Percentiles rank a stretch among this genome's conserved stretches.
These are phyloP conservation scores for Aspergillus indologenus DNA, from an alignment of 495 filamentous ascomycete species.

Conservation along the genomic window DNA sequence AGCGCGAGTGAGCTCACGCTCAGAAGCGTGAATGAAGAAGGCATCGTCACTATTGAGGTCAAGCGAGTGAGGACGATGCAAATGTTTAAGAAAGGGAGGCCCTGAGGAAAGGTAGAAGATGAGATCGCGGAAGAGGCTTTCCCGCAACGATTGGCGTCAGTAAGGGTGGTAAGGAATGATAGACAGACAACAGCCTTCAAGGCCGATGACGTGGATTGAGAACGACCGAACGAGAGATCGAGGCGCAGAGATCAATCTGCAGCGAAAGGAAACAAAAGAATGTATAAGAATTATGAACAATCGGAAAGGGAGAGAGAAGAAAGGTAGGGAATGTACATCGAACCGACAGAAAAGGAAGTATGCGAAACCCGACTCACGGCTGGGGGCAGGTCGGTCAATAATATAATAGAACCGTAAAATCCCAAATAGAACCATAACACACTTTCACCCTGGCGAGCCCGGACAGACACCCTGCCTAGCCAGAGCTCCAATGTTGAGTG, in stretches of 20 bases:
- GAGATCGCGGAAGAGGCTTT: background rate
- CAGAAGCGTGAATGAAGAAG: constrained; percentile 17
- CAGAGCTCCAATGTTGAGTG: background rate
- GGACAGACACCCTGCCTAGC: background rate
- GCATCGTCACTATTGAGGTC: constrained; percentile 12
- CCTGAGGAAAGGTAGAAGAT: background rate
- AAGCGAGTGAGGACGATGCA: background rate
- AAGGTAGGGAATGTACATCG: constrained; percentile 12
- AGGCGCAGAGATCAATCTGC: constrained; percentile 24
- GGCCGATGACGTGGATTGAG: constrained; percentile 11
- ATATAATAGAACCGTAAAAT: constrained; percentile 8
- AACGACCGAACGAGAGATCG: constrained; percentile 7
- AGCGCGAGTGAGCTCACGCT: constrained; percentile 22
- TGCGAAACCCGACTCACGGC: constrained; percentile 9
- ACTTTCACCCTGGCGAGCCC: background rate
- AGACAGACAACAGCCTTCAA: constrained; percentile 24
- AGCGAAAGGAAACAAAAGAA: constrained; percentile 17
- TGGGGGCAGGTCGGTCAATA: constrained; percentile 10
- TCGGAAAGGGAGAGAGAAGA: constrained; percentile 9
- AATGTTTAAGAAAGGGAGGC: background rate
- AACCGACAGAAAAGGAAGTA: constrained; percentile 10
- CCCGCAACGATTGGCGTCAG: constrained; percentile 14
- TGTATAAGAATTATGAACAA: constrained; percentile 11
- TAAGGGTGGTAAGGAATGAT: constrained; percentile 4
- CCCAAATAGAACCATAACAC: background rate